phyloP scores from a whole-genome alignment of 176 grass and related monocot genomes.

The Guadua angustifolia region DNA sequence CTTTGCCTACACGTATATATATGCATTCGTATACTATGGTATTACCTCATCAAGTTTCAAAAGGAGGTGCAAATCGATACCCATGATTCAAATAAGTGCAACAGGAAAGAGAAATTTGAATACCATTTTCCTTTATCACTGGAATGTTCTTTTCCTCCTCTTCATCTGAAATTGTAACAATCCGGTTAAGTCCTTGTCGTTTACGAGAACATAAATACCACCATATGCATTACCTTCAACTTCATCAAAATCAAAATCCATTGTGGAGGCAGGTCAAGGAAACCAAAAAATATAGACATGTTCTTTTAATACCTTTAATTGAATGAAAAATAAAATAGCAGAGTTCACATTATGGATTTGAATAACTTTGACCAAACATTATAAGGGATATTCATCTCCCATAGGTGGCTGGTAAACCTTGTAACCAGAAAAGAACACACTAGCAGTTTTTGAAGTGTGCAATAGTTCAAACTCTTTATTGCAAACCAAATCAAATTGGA shows the following conservation, averaged over 20 bases:
- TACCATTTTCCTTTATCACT: constrained; percentile 47
- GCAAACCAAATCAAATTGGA: constrained; percentile 81
- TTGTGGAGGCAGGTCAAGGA: constrained; percentile 47
- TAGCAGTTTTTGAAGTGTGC: constrained; percentile 73
- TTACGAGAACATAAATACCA: not conserved
- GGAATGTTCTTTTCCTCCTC: constrained; percentile 39
- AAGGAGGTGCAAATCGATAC: not conserved
- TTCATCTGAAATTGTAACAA: constrained; percentile 45
- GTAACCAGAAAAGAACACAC: constrained; percentile 78
- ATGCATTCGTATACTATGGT: not conserved
- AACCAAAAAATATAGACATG: not conserved
- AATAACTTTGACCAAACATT: not conserved
- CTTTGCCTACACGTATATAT: constrained; percentile 45
- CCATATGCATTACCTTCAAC: constrained; percentile 41
- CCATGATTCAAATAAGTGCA: not conserved
- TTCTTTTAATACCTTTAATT: not conserved
- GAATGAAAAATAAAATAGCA: not conserved
- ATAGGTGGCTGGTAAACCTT: constrained; percentile 52
- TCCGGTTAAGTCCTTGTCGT: not conserved
- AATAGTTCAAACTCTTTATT: constrained; percentile 92
- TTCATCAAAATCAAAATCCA: constrained; percentile 53
- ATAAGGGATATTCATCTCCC: constrained; percentile 67
- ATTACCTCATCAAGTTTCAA: not conserved
- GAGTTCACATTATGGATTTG: not conserved
- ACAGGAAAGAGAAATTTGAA: not conserved